Evolutionary conservation across 75 land plant genomes (phyloP), one percentile per base, ranked within the genome.

Genomic region (Picea glauca): DNA sequence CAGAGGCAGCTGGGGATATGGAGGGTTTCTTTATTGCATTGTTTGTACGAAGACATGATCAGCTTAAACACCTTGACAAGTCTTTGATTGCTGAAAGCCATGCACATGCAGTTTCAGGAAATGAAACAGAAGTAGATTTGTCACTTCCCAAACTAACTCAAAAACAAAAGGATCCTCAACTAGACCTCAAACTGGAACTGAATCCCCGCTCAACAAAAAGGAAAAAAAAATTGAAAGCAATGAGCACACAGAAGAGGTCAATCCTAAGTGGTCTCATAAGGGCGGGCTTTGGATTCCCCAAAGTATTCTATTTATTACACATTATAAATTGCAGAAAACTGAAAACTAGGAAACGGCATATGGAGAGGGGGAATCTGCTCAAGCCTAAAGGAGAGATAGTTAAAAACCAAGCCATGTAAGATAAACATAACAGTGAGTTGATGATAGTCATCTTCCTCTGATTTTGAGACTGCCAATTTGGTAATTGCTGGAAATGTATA

Each of bases 21-120:
- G 99, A 96, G 81, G 99, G 99, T 14, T 96, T 96, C 76, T 96
- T 96, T 81, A 88, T 96, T 82, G 92, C 94, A 18, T 68, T 93
- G 8, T 91, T 93, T 82, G 92, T 86, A 3, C 80, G 85, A 70
- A 43, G 20, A 40, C 50, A 3, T 70, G 50, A 40, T 20, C 40
- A 43, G 54, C 23, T 43, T n/a, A 21, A 70, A 21, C 74, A 70
- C 50, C 74, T n/a, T 4, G 54, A 70, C 11, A 43, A 38, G 40
- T 43, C 74, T n/a, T 9, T 50, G 56, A 50, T 50, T 9, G 1
- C 56, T 50, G 50, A 40, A 6, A 70, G 43, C 23, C 13, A 70
- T 17, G 21, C 73, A 20, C 50, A n/a, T 70, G 43, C 5, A 70
- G n/a, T 43, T 18, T 40, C 54, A 18, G 11, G 12, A 4, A 17